Base-by-base conservation (phyloP, 805 yeast species). In the Starmerella sirachaensis region DNA sequence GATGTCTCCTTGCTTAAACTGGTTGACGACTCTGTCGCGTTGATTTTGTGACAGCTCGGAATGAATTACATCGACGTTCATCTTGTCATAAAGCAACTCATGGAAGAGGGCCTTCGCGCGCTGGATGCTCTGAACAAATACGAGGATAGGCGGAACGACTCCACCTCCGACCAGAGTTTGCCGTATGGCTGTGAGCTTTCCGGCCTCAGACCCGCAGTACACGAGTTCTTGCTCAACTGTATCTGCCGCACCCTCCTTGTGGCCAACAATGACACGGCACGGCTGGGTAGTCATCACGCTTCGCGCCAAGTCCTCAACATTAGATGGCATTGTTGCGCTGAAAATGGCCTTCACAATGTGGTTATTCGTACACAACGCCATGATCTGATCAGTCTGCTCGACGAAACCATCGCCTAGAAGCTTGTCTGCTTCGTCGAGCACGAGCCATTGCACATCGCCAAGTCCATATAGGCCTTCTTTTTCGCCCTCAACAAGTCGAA, bases 341-440 rank as follows among this genome's bases (percentile, higher is more conserved):
- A 80, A 88, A 63, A 93, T 77, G 9, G 91, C 74, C 59, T 77
- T 83, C 36, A 76, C 69, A 22, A 80, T 54, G 37, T 65, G 46
- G 3, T 47, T 42, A 29, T 45, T 50, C 10, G 61, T 51, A 54
- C 82, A 74, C 21, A 69, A 63, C 4, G 77, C 65, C 43, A 91
- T 61, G 42, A 91, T 78, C 37, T 74, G 76, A 57, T 91, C 99
- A 0, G 95, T 80, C 63, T 91, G 98, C 49, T 78, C 83, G 11
- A 84, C 73, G 51, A 91, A 91, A 13, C 81, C 65, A 77, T 46
- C 76, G 71, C 91, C 96, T 49, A 91, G 82, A 41, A 91, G 64
- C 51, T 82, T 79, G 65, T 91, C 99, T 8, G 96, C 97, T 61
- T 91, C 99, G 65, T 91, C 99, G 49, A 91, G 74, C 16, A 91